These are phyloP conservation scores for Sporisorium scitamineum DNA, from an alignment of 1,284 basidiomycete genomes.

Conservation along the genomic window DNA sequence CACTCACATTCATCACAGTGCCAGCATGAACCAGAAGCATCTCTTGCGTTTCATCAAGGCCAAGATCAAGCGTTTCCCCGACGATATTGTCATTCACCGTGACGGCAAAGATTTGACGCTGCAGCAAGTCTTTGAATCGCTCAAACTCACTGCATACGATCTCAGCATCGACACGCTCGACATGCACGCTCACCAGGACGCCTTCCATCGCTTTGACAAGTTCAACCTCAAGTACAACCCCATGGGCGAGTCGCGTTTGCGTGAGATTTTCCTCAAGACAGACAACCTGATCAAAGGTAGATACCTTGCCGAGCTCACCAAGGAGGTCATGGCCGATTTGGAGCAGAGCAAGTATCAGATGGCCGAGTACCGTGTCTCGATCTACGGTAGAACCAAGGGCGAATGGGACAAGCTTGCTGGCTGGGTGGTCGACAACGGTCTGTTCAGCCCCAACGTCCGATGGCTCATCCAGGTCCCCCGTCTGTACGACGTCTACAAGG, in stretches of 20 bases:
- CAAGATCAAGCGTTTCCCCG: conserved; percentile 86
- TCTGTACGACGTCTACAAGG: conserved; percentile 95
- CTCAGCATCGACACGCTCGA: conserved; percentile 98
- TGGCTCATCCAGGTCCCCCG: conserved; percentile 98
- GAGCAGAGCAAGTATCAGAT: conserved; percentile 97
- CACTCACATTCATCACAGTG: conserved; percentile 98
- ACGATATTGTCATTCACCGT: conserved; percentile 94
- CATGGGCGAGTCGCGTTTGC: conserved; percentile 90
- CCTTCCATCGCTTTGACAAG: conserved; percentile 94
- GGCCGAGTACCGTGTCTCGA: conserved; percentile 91
- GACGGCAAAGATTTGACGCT: conserved; percentile 91
- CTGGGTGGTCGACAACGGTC: conserved; percentile 94
- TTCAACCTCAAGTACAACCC: conserved; percentile 80
- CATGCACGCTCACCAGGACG: conserved; percentile 98
- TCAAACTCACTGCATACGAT: conserved; percentile 96
- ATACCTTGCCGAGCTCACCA: conserved; percentile 94
- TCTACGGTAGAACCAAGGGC: conserved; percentile 81
- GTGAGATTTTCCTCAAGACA: conserved; percentile 98
- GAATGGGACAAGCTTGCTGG: conserved; percentile 99
- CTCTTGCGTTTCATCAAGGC: conserved; percentile 98
- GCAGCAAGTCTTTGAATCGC: conserved; percentile 91
- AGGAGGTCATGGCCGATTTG: conserved; percentile 94
- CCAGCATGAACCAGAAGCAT: conserved; percentile 99
- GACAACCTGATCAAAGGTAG: conserved; percentile 82
- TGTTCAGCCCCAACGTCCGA: conserved; percentile 95